Percentiles rank a stretch among this genome's conserved stretches.
Conservation (phyloP, 352 stramenopile species). For the Detonula confervacea region DNA sequence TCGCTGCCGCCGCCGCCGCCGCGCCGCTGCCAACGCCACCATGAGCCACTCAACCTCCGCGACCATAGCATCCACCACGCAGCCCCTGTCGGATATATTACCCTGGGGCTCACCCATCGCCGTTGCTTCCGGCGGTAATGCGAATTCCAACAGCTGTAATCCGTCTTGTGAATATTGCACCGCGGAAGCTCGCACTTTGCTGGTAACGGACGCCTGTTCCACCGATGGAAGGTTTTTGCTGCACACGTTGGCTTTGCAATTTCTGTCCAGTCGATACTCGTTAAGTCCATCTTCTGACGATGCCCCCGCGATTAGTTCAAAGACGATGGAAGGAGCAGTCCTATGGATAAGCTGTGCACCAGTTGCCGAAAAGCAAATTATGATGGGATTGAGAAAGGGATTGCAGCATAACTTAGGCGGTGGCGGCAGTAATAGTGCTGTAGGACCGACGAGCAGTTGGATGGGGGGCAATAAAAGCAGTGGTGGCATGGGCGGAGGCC, state of each 20-base stretch:
- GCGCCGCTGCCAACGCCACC: too few relatives aligned
- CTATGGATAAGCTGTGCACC: conserved; percentile 65
- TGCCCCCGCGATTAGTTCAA: neutral
- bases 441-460: neutral
- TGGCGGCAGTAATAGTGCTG: neutral
- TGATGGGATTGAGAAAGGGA: conserved; percentile 55
- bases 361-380: conserved; percentile 51
- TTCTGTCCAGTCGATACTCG: conserved; percentile 36
- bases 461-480: neutral
- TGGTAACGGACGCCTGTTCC: conserved; percentile 66
- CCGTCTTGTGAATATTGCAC: too few relatives aligned
- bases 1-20: too few relatives aligned
- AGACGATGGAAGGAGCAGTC: conserved; percentile 26
- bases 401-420: conserved; percentile 36
- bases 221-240: conserved; percentile 70
- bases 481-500: too few relatives aligned
- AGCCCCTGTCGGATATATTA: conserved; percentile 40
- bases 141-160: neutral
- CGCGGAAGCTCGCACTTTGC: conserved; percentile 54
- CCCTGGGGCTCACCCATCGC: conserved; percentile 26
- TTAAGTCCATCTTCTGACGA: neutral
- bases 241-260: conserved; percentile 58
- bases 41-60: conserved; percentile 36
- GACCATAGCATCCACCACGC: conserved; percentile 22
- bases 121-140: neutral